These are phyloP conservation scores for Capniomyces stellatus DNA, from an alignment of 371 early-diverging fungal species.

Conservation along the genomic window DNA sequence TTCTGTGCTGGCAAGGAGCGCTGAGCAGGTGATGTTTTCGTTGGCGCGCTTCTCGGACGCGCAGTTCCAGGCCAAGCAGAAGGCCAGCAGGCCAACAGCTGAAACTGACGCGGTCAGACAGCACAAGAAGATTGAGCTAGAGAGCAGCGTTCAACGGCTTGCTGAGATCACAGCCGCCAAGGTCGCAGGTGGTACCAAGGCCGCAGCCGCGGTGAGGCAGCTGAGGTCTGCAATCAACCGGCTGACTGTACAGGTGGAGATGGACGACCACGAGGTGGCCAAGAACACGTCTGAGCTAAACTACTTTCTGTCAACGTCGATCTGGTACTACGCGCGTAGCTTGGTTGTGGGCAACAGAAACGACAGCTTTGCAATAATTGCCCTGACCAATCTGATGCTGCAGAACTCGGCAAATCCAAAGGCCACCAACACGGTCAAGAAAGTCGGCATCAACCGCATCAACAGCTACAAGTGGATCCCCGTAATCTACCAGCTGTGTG, in stretches of 20 bases:
- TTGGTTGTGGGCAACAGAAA: conserved; percentile 8
- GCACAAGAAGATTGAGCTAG: conserved; percentile 20
- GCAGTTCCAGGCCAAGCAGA: conserved; percentile 13
- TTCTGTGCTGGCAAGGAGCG: neutral
- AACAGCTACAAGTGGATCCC: conserved; percentile 25
- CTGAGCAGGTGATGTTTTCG: conserved; percentile 10
- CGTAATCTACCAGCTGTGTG: conserved; percentile 25
- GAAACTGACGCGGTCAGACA: conserved; percentile 10
- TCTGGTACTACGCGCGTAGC: conserved; percentile 20
- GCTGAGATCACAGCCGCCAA: neutral
- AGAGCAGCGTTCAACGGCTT: conserved; percentile 8
- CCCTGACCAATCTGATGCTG: conserved; percentile 21
- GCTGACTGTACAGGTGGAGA: conserved; percentile 16
- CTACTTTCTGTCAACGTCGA: conserved; percentile 18
- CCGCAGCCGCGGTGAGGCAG: conserved; percentile 4
- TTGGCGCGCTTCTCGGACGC: conserved; percentile 22
- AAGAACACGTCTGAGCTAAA: conserved; percentile 6
- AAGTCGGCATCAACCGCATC: conserved; percentile 12
- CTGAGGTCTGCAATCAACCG: conserved; percentile 9
- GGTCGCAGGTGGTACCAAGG: neutral
- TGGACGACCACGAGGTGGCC: conserved; percentile 18
- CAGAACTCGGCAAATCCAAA: conserved; percentile 9
- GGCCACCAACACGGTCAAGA: conserved; percentile 9
- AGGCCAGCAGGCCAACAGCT: conserved; percentile 7
- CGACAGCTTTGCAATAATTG: conserved; percentile 10